These are phyloP conservation scores for Vicia faba DNA, from an alignment of 306 rosid species.

Conservation along the genomic window DNA sequence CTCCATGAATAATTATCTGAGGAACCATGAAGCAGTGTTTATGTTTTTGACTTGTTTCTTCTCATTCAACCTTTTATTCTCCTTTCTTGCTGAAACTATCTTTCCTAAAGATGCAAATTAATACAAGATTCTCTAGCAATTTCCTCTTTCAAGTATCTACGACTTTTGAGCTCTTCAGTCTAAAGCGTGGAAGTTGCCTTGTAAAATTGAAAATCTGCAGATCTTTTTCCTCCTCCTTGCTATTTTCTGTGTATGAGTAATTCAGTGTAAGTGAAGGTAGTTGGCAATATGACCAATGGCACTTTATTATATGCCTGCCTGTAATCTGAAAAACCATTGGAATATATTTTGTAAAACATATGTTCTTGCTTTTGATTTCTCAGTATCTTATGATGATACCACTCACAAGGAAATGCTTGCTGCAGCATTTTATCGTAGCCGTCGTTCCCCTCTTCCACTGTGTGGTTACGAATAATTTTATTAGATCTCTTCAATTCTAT, in stretches of 20 bases:
- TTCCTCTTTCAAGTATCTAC: slow-evolving; percentile 47
- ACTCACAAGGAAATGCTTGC: slow-evolving; percentile 18
- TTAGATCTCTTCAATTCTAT: slow-evolving; percentile 31
- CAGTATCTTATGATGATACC: slow-evolving; percentile 24
- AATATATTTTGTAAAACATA: slow-evolving; percentile 30
- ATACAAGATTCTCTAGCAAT: slow-evolving; percentile 44
- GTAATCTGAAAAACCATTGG: slow-evolving; percentile 16
- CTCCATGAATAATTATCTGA: slow-evolving; percentile 47
- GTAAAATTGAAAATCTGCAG: slow-evolving; percentile 37
- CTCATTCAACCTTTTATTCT: slow-evolving; percentile 56
- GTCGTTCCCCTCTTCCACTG: slow-evolving; percentile 12
- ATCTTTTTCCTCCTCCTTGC: slow-evolving; percentile 24
- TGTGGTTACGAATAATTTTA: slow-evolving; percentile 24
- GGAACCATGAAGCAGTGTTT: slow-evolving; percentile 51
- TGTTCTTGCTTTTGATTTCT: slow-evolving; percentile 19
- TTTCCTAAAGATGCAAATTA: slow-evolving; percentile 49
- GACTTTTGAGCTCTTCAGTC: slow-evolving; percentile 39
- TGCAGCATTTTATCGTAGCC: slow-evolving; percentile 32
- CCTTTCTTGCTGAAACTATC: slow-evolving; percentile 55
- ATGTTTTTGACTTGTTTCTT: slow-evolving; percentile 49
- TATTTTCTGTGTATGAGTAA: slow-evolving; percentile 34
- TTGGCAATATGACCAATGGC: slow-evolving; percentile 27
- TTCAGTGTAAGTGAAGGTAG: slow-evolving; percentile 28
- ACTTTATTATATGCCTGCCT: slow-evolving; percentile 11
- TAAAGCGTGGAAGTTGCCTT: slow-evolving; percentile 32